Evolutionary conservation across 1,284 basidiomycete species (phyloP).

Genomic region (Lentinus polychrous): DNA sequence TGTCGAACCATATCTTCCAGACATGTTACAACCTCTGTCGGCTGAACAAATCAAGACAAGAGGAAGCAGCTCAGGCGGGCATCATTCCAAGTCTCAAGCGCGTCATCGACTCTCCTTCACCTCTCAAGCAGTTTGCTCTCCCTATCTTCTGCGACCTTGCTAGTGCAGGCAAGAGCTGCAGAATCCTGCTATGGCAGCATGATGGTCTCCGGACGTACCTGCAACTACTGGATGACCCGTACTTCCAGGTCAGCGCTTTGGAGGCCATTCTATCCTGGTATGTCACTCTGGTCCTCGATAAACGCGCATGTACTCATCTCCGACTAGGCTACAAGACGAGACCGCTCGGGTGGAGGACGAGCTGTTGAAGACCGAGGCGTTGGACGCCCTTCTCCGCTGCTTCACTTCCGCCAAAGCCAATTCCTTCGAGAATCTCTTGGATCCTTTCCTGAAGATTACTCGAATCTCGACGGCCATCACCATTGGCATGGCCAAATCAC

Average conservation of each 20-base stretch:
- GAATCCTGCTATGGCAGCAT: constrained; percentile 84
- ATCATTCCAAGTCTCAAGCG: constrained; percentile 88
- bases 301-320: background rate
- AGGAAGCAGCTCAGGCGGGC: constrained; percentile 93
- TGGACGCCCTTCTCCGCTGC: constrained; percentile 73
- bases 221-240: constrained; percentile 82
- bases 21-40: constrained; percentile 93
- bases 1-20: constrained; percentile 90
- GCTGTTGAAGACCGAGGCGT: constrained; percentile 60
- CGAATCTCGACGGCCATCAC: constrained; percentile 75
- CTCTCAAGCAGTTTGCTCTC: constrained; percentile 92
- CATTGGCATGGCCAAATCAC: constrained; percentile 70
- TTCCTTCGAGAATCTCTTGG: constrained; percentile 92
- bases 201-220: constrained; percentile 81
- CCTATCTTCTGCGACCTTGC: constrained; percentile 95
- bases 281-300: constrained; percentile 16
- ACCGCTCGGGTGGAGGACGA: constrained; percentile 89
- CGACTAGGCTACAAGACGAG: constrained; percentile 86
- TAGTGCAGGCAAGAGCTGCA: constrained; percentile 86
- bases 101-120: constrained; percentile 83
- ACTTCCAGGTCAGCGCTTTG: constrained; percentile 92
- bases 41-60: constrained; percentile 90
- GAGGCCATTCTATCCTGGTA: constrained; percentile 90
- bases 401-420: constrained; percentile 87
- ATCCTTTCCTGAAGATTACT: constrained; percentile 87